phyloP scores from a whole-genome alignment of 2,329 filamentous ascomycete species.

The Neofusicoccum parvum region DNA sequence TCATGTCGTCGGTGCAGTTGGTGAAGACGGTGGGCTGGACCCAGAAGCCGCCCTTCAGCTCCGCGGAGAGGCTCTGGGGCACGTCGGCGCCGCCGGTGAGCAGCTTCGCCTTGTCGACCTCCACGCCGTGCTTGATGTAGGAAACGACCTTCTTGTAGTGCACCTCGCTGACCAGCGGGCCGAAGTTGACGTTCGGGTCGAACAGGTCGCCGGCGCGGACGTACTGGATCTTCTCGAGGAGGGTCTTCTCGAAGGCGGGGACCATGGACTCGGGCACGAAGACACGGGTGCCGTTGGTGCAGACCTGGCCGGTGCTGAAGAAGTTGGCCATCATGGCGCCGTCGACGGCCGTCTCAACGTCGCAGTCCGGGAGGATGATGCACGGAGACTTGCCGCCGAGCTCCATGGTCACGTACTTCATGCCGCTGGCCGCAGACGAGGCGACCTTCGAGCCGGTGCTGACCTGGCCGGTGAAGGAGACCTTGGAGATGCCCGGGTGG shows the following conservation, averaged over 20 bases:
- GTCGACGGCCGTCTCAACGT: conserved; percentile 78
- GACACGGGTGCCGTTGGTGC: conserved; percentile 88
- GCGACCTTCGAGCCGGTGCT: conserved; percentile 82
- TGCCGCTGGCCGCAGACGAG: conserved; percentile 69
- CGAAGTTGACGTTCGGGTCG: conserved; percentile 76
- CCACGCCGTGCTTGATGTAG: conserved; percentile 76
- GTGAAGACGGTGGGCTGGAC: conserved; percentile 82
- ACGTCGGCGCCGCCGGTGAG: conserved; percentile 70
- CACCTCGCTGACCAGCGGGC: conserved; percentile 73
- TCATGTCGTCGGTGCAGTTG: conserved; percentile 81
- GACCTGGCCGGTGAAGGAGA: conserved; percentile 88
- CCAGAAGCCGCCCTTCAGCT: conserved; percentile 73
- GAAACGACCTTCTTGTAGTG: conserved; percentile 77
- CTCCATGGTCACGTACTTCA: conserved; percentile 94
- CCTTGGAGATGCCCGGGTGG: conserved; percentile 76
- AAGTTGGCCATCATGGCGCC: conserved; percentile 94
- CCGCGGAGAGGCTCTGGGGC: conserved; percentile 47
- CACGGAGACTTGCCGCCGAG: conserved; percentile 84
- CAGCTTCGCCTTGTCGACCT: conserved; percentile 72
- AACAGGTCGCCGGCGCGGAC: conserved; percentile 74
- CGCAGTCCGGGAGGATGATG: conserved; percentile 77
- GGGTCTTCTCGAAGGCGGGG: conserved; percentile 64
- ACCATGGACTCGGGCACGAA: conserved; percentile 74
- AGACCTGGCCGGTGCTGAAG: conserved; percentile 87
- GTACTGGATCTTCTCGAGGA: conserved; percentile 70